Conservation (phyloP, 192 early-diverging fungal species). For the Lunasporangiospora selenospora region DNA sequence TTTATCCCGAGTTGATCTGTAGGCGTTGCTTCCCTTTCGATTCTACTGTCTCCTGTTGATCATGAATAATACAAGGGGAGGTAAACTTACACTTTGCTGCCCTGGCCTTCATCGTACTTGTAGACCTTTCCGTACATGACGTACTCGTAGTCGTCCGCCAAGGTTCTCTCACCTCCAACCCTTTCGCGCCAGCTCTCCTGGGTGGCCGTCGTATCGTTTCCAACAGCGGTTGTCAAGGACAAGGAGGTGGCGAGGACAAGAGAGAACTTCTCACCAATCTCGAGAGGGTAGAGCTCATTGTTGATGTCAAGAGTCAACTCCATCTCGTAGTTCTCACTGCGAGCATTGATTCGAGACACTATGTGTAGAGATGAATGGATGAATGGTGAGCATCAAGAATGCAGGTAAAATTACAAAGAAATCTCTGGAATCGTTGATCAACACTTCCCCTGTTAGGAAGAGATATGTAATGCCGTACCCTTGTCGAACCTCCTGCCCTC, state of each 20-base stretch:
- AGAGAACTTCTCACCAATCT: slow-evolving; percentile 85
- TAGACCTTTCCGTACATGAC: slow-evolving; percentile 99
- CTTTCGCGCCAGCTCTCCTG: slow-evolving; percentile 76
- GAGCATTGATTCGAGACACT: slow-evolving; percentile 89
- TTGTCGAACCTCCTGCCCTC: slow-evolving; percentile 95
- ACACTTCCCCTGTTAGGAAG: neutral
- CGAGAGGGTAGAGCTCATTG: slow-evolving; percentile 91
- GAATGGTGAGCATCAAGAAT: neutral
- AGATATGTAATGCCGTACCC: slow-evolving; percentile 56
- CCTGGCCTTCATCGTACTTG: slow-evolving; percentile 87
- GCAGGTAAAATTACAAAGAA: neutral
- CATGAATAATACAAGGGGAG: no score
- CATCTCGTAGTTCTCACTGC: slow-evolving; percentile 87
- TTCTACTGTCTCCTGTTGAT: no score
- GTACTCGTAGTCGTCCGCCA: slow-evolving; percentile 98
- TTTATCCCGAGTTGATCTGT: neutral
- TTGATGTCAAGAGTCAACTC: slow-evolving; percentile 94
- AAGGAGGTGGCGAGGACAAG: slow-evolving; percentile 85
- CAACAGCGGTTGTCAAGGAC: slow-evolving; percentile 60
- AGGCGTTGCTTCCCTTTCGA: neutral
- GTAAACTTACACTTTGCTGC: slow-evolving; percentile 71
- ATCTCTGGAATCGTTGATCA: neutral
- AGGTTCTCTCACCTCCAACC: slow-evolving; percentile 66
- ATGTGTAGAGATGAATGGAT: neutral
- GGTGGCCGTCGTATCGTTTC: slow-evolving; percentile 54